These are phyloP conservation scores for Saccharomycopsis hybrid DNA, from an alignment of 1,139 yeast genomes.

Conservation along the genomic window DNA sequence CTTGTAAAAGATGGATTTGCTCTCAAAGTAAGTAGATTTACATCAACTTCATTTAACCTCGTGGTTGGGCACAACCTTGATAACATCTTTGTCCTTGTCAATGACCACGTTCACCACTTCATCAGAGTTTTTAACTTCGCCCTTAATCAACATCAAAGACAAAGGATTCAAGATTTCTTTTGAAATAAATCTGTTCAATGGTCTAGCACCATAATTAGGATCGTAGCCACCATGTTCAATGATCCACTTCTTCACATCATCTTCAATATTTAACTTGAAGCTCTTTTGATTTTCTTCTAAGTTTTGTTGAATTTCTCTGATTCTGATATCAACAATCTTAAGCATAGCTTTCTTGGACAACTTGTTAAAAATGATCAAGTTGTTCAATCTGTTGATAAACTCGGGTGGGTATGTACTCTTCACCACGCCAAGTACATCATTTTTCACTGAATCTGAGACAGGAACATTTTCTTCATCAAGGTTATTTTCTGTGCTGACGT, in stretches of 20 bases:
- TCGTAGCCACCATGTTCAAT: slow-evolving; percentile 78
- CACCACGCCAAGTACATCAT: slow-evolving; percentile 58
- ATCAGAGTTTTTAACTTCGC: slow-evolving; percentile 68
- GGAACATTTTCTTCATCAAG: slow-evolving; percentile 39
- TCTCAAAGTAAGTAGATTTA: too few relatives aligned
- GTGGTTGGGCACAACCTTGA: slow-evolving; percentile 16
- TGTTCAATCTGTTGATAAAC: slow-evolving; percentile 89
- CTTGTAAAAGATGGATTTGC: too few relatives aligned
- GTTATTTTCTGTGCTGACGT: slow-evolving; percentile 39
- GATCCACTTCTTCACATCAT: slow-evolving; percentile 63
- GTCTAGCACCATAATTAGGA: slow-evolving; percentile 90
- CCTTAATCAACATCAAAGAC: slow-evolving; percentile 73
- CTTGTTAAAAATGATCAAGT: slow-evolving; percentile 82
- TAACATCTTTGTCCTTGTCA: slow-evolving; percentile 27
- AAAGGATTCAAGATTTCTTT: slow-evolving; percentile 77
- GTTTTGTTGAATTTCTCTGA: slow-evolving; percentile 73
- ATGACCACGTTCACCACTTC: slow-evolving; percentile 43
- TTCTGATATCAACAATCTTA: slow-evolving; percentile 76
- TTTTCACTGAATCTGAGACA: slow-evolving; percentile 43
- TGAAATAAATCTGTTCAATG: slow-evolving; percentile 84
- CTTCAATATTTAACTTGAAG: slow-evolving; percentile 46
- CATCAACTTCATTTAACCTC: too few relatives aligned
- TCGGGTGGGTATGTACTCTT: slow-evolving; percentile 82
- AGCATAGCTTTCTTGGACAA: slow-evolving; percentile 67
- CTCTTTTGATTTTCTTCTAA: slow-evolving; percentile 72